Evolutionary conservation across 306 rosid species (phyloP), one percentile per base, ranked within the genome.

Genomic region (Cucumis melo): DNA sequence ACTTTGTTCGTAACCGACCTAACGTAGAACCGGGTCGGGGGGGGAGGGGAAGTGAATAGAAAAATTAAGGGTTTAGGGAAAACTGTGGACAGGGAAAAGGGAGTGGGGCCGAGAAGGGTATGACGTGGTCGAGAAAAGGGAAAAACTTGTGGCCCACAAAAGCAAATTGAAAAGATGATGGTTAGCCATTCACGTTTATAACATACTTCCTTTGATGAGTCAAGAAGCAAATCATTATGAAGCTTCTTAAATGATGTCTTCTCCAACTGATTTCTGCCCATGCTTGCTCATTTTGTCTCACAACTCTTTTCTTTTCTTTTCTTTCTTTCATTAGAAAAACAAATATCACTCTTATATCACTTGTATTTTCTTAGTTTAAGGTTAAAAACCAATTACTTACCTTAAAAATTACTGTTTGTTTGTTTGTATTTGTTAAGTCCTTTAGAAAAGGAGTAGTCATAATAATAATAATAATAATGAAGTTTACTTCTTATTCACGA

Each of bases 161-260:
- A 83, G 92, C 85, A 83, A 72, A 55, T 55, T 78, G 79, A 84
- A 84, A 81, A 75, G 93, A 92, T 88, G 91, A 92, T 92, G 90
- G 93, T 85, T 82, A 78, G 73, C 85, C 80, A 60, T 87, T 90
- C 98, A 92, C 98, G 96, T 92, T 84, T 88, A 84, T 90, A 78
- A 81, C 89, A 88, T 81, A 48, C 42, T 71, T 80, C 88, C 85
- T 80, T 82, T 72, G 80, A 81, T 83, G 90, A 88, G 93, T 86
- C 89, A 85, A 87, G 84, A 81, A 75, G 60, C 78, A 84, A 42
- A 85, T 90, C 82, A 90, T 90, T 88, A 74, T 74, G 84, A 87
- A 82, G 85, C 82, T 83, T 88, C 85, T 51, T 73, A 81, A 84
- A 91, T 87, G 81, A 84, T 88, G 90, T 83, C 78, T 82, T 80